phyloP scores from a whole-genome alignment of 208 protist species.

The Cochliopodium minus region DNA sequence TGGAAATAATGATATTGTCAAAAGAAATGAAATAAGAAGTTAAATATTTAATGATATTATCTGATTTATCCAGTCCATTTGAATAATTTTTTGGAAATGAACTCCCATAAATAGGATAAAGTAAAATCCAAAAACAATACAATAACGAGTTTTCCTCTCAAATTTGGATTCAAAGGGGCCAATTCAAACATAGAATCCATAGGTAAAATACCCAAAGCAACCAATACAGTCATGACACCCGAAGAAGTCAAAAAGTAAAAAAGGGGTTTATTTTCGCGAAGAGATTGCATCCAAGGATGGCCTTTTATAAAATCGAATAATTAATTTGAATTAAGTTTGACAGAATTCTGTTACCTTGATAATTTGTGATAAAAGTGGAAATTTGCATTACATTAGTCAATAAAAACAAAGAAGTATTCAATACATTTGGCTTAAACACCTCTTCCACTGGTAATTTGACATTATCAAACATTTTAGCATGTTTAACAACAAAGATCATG shows the following conservation, averaged over 20 bases:
- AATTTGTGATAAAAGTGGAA: conserved; percentile 90
- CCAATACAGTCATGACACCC: background rate
- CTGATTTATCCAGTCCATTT: no score
- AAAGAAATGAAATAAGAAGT: no score
- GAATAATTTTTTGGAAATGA: no score
- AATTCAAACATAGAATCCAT: conserved; percentile 10
- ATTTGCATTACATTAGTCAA: conserved; percentile 73
- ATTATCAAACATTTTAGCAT: conserved; percentile 42
- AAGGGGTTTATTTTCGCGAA: conserved; percentile 68
- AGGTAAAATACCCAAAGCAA: conserved; percentile 13
- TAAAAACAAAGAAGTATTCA: conserved; percentile 90
- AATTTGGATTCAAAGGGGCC: no score
- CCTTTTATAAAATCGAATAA: conserved; percentile 6
- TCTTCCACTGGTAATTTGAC: conserved; percentile 32
- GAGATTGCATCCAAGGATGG: conserved; percentile 76
- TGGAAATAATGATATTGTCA: no score
- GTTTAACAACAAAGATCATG: conserved; percentile 56
- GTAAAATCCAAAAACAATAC: no score
- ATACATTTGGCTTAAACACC: conserved; percentile 76
- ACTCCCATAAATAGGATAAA: no score
- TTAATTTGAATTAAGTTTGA: conserved; percentile 23
- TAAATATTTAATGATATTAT: no score
- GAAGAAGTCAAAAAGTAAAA: conserved; percentile 55
- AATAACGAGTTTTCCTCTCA: no score
- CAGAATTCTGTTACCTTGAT: conserved; percentile 58